Conservation (phyloP, 1,284 basidiomycete genomes). For the Clitocybe nebularis region DNA sequence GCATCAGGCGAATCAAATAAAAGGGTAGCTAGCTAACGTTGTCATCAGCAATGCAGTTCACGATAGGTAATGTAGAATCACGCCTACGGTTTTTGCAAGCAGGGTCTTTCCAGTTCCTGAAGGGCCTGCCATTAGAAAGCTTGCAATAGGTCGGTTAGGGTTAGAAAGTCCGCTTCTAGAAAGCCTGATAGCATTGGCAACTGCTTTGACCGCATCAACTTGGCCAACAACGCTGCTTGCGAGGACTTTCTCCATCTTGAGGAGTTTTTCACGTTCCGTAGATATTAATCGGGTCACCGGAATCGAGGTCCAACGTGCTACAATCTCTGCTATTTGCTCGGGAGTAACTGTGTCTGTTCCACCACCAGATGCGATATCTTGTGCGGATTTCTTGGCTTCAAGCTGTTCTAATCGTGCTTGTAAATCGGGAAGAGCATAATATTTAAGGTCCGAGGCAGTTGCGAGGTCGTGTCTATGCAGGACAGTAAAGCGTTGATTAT, state of each 20-base stretch:
- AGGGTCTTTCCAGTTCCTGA: constrained; percentile 90
- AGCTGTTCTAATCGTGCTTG: constrained; percentile 71
- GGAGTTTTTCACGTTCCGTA: constrained; percentile 88
- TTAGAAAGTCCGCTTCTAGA: constrained; percentile 88
- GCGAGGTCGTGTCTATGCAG: constrained; percentile 67
- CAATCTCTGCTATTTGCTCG: constrained; percentile 91
- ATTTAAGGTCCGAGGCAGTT: constrained; percentile 87
- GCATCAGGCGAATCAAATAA: constrained; percentile 89
- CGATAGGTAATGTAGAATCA: constrained; percentile 1
- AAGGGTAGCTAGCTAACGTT: constrained; percentile 70
- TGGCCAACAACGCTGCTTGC: constrained; percentile 81
- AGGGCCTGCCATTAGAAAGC: constrained; percentile 91
- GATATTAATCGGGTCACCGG: constrained; percentile 87
- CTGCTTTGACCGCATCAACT: constrained; percentile 82
- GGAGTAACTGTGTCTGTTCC: constrained; percentile 80
- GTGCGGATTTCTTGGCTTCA: constrained; percentile 70
- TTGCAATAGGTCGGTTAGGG: constrained; percentile 83
- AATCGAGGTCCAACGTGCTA: constrained; percentile 87
- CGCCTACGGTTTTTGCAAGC: constrained; percentile 82
- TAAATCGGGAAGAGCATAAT: constrained; percentile 93
- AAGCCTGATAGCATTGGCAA: constrained; percentile 88
- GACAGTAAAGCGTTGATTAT: constrained; percentile 1
- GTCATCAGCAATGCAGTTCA: constrained; percentile 13
- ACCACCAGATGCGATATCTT: constrained; percentile 53
- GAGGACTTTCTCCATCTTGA: constrained; percentile 73